Evolutionary conservation across 306 rosid genomes (phyloP).

Genomic region (cucumber (Cucumis sativus)): Cucumber_9930_V3 NC_026660.2:558001-558500

Average conservation of each 20-base stretch:
- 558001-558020: neutral
- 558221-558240: conserved; percentile 17
- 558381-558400: conserved; percentile 38
- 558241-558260: conserved; percentile 9
- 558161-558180: conserved; percentile 72
- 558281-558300: neutral
- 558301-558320: neutral
- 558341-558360: conserved; percentile 3
- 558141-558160: conserved; percentile 8
- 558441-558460: conserved; percentile 53
- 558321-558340: neutral
- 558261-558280: neutral
- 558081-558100: conserved; percentile 11
- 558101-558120: conserved; percentile 4
- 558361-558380: conserved; percentile 96
- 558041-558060: conserved; percentile 77
- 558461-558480: neutral
- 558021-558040: conserved; percentile 58
- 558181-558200: conserved; percentile 91
- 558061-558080: conserved; percentile 53
- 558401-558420: conserved; percentile 57
- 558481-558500: neutral
- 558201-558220: conserved; percentile 92
- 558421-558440: conserved; percentile 96
- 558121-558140: neutral